Evolutionary conservation across 192 early-diverging fungal species (phyloP).

Genomic region (Tieghemiomyces parasiticus): DNA sequence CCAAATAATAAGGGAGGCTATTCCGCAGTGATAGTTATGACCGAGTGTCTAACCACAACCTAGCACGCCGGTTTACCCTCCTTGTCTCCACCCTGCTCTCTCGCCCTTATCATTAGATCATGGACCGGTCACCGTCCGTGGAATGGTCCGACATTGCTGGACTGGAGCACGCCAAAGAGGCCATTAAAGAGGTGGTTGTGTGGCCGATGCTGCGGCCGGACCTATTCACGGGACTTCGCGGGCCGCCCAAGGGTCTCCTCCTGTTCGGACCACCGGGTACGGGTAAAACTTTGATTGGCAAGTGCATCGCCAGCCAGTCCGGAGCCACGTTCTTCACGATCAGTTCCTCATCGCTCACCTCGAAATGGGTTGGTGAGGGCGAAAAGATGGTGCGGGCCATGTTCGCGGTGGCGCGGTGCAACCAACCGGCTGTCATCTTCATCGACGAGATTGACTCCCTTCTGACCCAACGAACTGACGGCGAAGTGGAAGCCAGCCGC

Average conservation of each 20-base stretch:
- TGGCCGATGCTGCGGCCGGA: conserved; percentile 68
- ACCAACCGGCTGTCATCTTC: conserved; percentile 81
- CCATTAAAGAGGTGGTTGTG: conserved; percentile 65
- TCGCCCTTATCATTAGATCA: conserved; percentile 27
- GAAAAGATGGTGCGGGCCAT: conserved; percentile 87
- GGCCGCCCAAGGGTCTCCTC: conserved; percentile 69
- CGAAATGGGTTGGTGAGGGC: conserved; percentile 90
- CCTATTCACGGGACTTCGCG: conserved; percentile 69
- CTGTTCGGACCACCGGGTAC: conserved; percentile 85
- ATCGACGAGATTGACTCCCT: conserved; percentile 93
- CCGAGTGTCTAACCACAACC: background rate
- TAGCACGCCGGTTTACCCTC: background rate
- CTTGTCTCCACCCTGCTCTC: background rate
- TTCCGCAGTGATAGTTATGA: background rate
- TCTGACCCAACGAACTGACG: conserved; percentile 73
- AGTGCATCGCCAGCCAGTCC: conserved; percentile 76
- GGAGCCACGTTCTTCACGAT: conserved; percentile 87
- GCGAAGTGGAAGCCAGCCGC: conserved; percentile 73
- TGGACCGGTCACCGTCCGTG: conserved; percentile 39
- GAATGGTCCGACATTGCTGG: conserved; percentile 81
- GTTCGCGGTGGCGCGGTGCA: conserved; percentile 78
- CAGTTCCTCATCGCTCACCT: conserved; percentile 76
- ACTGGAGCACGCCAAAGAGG: conserved; percentile 62
- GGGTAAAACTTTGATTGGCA: conserved; percentile 73
- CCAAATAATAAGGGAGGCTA: too few relatives aligned